These are phyloP conservation scores for Phoenix dactylifera DNA, from an alignment of 176 grass and related monocot species.

Conservation along the genomic window DNA sequence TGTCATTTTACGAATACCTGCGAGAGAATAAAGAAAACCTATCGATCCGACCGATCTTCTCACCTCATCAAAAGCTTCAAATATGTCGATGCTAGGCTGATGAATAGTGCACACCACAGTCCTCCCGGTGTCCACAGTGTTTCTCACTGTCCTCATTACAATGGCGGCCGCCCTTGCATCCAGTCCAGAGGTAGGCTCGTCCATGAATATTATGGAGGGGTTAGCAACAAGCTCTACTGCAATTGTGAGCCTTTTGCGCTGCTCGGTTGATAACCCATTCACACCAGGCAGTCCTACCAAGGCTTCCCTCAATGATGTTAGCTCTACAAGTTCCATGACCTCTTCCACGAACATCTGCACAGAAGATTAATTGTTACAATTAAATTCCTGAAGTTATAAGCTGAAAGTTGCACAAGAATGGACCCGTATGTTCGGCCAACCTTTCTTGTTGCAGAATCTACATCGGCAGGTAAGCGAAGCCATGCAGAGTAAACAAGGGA, in stretches of 20 bases:
- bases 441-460: constrained; percentile 61
- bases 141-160: constrained; percentile 78
- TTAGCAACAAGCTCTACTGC: constrained; percentile 84
- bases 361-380: constrained; percentile 5
- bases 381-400: too few relatives aligned
- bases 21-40: too few relatives aligned
- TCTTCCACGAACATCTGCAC: constrained; percentile 73
- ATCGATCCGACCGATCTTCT: too few relatives aligned
- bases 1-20: too few relatives aligned
- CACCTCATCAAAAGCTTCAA: too few relatives aligned
- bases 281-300: constrained; percentile 68
- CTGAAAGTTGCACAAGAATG: not conserved
- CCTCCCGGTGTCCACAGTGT: too few relatives aligned
- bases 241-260: constrained; percentile 78
- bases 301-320: constrained; percentile 50
- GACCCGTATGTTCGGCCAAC: constrained; percentile 20
- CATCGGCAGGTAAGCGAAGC: constrained; percentile 38
- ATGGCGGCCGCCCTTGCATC: constrained; percentile 86
- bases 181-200: constrained; percentile 76
- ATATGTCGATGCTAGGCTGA: too few relatives aligned
- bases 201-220: constrained; percentile 90
- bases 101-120: too few relatives aligned
- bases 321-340: constrained; percentile 85
- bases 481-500: constrained; percentile 63
- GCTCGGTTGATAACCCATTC: constrained; percentile 68